Percentiles rank a stretch among this genome's conserved stretches.
phyloP scores from a whole-genome alignment of 2,329 filamentous ascomycete species.

The Apiospora kogelbergensis region DNA sequence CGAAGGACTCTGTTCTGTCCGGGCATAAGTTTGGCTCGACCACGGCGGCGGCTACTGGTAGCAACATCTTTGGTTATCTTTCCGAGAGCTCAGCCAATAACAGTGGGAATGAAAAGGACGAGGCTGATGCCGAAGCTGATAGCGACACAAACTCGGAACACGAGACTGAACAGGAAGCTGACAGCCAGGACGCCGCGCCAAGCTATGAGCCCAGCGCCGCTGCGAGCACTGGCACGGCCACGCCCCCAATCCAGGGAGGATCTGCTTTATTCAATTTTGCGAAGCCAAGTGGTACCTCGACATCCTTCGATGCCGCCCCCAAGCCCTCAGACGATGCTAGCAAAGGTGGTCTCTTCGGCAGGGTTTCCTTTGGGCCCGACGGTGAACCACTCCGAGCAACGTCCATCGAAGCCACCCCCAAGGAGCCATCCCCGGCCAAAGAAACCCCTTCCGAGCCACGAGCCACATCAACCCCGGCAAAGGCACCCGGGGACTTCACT shows the following conservation, averaged over 20 bases:
- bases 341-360: slow-evolving; percentile 31
- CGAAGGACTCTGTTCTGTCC: slow-evolving; percentile 24
- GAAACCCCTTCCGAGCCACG: slow-evolving; percentile 15
- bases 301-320: slow-evolving; percentile 21
- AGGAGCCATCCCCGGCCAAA: slow-evolving; percentile 15
- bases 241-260: slow-evolving; percentile 37
- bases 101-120: slow-evolving; percentile 47
- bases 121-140: slow-evolving; percentile 39
- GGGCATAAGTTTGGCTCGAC: slow-evolving; percentile 24
- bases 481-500: slow-evolving; percentile 31
- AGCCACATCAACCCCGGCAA: slow-evolving; percentile 26
- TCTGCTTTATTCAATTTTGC: slow-evolving; percentile 30
- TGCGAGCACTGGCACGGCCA: slow-evolving; percentile 41
- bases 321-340: slow-evolving; percentile 21
- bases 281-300: slow-evolving; percentile 25
- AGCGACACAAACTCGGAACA: slow-evolving; percentile 47
- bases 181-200: slow-evolving; percentile 42
- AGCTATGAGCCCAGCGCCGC: slow-evolving; percentile 44
- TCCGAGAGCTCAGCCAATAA: slow-evolving; percentile 58
- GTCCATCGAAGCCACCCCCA: slow-evolving; percentile 20
- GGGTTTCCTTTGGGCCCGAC: slow-evolving; percentile 31
- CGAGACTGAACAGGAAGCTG: slow-evolving; percentile 42
- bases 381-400: slow-evolving; percentile 31
- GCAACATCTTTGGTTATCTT: slow-evolving; percentile 61
- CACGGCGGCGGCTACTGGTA: slow-evolving; percentile 22